phyloP scores from a whole-genome alignment of 2,329 filamentous ascomycete genomes.

The Sclerotinia nivalis region DNA sequence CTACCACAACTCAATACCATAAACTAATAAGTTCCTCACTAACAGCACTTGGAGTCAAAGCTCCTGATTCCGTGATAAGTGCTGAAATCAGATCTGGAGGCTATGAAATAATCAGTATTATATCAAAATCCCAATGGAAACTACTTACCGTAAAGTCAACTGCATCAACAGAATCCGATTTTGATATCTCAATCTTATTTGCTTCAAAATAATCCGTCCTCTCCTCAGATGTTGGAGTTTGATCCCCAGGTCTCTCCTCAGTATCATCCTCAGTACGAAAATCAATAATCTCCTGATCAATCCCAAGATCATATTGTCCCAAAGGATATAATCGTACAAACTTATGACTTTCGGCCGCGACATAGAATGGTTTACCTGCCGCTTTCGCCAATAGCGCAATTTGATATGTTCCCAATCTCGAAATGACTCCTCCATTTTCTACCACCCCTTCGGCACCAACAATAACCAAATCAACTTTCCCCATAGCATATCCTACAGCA shows the following conservation, averaged over 20 bases:
- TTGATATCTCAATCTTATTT: constrained; percentile 25
- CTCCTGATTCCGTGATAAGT: constrained; percentile 74
- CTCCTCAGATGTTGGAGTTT: constrained; percentile 31
- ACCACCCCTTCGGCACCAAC: constrained; percentile 83
- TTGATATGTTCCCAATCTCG: constrained; percentile 81
- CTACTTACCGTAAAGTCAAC: constrained; percentile 69
- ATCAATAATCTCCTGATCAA: constrained; percentile 75
- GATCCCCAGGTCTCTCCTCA: constrained; percentile 33
- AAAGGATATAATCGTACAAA: constrained; percentile 87
- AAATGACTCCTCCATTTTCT: constrained; percentile 91
- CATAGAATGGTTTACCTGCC: constrained; percentile 72
- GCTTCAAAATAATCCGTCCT: constrained; percentile 36
- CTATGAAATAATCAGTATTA: constrained; percentile 44
- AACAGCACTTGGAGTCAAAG: constrained; percentile 68
- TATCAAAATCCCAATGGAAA: neutral
- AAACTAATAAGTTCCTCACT: constrained; percentile 64
- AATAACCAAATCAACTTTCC: constrained; percentile 67
- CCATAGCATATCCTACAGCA: constrained; percentile 77
- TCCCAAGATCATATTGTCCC: constrained; percentile 76
- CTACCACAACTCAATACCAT: constrained; percentile 34
- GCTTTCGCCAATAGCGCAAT: constrained; percentile 78
- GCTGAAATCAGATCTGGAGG: constrained; percentile 69
- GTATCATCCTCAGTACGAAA: constrained; percentile 62
- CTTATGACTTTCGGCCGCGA: constrained; percentile 94
- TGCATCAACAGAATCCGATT: constrained; percentile 44